Evolutionary conservation across 2,329 filamentous ascomycete genomes (phyloP).

Genomic region (Colletotrichum tabaci): DNA sequence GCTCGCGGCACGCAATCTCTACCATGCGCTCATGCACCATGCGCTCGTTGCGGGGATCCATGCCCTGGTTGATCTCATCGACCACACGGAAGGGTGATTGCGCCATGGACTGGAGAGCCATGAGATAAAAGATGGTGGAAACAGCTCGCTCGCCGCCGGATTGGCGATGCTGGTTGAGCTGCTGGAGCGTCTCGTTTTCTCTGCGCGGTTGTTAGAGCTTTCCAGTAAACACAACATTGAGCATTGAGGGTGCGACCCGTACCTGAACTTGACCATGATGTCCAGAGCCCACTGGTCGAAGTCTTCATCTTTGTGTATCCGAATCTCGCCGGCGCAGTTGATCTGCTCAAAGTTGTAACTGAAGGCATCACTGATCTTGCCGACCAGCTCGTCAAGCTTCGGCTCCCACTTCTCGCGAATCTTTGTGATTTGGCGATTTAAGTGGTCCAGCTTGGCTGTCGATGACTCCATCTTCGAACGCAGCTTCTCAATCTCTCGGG

Average conservation of each 20-base stretch:
- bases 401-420: conserved; percentile 87
- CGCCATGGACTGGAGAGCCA: conserved; percentile 95
- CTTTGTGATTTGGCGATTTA: conserved; percentile 72
- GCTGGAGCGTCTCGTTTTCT: conserved; percentile 85
- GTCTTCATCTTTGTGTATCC: conserved; percentile 89
- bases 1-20: conserved; percentile 91
- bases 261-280: conserved; percentile 96
- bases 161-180: conserved; percentile 92
- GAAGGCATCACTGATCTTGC: conserved; percentile 90
- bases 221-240: not conserved
- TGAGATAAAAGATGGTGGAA: conserved; percentile 98
- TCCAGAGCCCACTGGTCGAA: conserved; percentile 96
- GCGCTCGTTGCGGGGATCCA: conserved; percentile 98
- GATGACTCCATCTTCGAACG: conserved; percentile 69
- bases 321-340: conserved; percentile 92
- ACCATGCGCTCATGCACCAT: conserved; percentile 99
- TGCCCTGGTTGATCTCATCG: conserved; percentile 99
- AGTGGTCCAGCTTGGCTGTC: conserved; percentile 67
- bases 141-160: conserved; percentile 97
- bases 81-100: conserved; percentile 97
- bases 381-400: conserved; percentile 81
- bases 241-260: conserved; percentile 51
- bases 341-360: conserved; percentile 95
- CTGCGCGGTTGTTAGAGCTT: conserved; percentile 55
- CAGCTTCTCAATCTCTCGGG: conserved; percentile 78